Base-by-base conservation (phyloP, 2,329 filamentous ascomycete species). In the Beauveria asiatica region DNA sequence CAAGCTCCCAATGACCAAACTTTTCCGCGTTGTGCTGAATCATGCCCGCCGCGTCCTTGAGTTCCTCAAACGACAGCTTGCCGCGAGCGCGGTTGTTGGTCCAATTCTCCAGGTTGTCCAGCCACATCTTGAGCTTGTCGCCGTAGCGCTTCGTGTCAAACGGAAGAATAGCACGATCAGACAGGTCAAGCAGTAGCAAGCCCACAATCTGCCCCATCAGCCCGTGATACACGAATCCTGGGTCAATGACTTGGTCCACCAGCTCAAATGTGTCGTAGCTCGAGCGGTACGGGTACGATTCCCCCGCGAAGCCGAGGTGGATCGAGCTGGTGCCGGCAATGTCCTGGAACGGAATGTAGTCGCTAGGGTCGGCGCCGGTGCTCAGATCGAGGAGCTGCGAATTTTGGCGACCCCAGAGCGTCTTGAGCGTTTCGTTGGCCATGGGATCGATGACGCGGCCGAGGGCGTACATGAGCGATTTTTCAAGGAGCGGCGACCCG, bases 201-300 rank as follows among this genome's bases (percentile, higher is more conserved):
- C 85, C 85, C 73, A 90, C 87, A 45, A 97, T 78, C 73, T 97
- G 86, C 11, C 85, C 90, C 62, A 97, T 82, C 6, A 89, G 75
- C 45, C 80, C 82, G 75, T 97, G 94, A 70, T 96, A 94, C 11
- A 80, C 73, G 69, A 96, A 96, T 1, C 83, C 86, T 0, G 91
- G 91, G 70, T 99, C 94, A 23, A 89, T 87, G 62, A 89, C 84
- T 42, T 80, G 81, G 27, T 86, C 79, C 81, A 97, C 90, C 86
- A 91, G 93, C 49, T 92, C 87, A 67, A 89, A 92, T 58, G 86
- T 95, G 70, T 97, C 93, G 73, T 96, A 95, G 74, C 89, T 94
- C 62, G 88, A 92, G 72, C 92, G 87, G 56, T 87, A 85, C 0
- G 92, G 90, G 67, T 82, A 88, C 11, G 77, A 73, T 8, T 81